Percentiles rank a stretch among this genome's conserved stretches.
Conservation (phyloP, 108 stramenopile species). For the Cyclotella sp. region DNA sequence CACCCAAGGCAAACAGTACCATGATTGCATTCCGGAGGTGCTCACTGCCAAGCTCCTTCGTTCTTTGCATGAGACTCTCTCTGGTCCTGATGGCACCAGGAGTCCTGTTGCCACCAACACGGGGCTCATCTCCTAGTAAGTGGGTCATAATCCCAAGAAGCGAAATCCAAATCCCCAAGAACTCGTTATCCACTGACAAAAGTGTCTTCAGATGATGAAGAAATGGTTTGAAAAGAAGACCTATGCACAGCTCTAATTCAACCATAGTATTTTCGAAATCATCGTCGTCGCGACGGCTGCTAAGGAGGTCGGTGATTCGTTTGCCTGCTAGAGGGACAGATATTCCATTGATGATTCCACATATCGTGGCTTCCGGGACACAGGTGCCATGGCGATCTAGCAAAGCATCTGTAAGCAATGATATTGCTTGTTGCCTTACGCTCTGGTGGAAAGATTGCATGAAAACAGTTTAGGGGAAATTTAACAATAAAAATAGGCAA, state of each 20-base stretch:
- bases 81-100: slow-evolving; percentile 21
- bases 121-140: slow-evolving; percentile 55
- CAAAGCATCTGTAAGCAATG: slow-evolving; percentile 80
- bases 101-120: slow-evolving; percentile 11
- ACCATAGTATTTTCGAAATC: slow-evolving; percentile 68
- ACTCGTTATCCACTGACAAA: slow-evolving; percentile 47
- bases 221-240: slow-evolving; percentile 87
- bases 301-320: slow-evolving; percentile 62
- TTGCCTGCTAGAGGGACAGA: slow-evolving; percentile 77
- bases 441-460: slow-evolving; percentile 43
- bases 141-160: slow-evolving; percentile 68
- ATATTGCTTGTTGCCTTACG: slow-evolving; percentile 84
- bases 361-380: slow-evolving; percentile 57
- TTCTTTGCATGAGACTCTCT: slow-evolving; percentile 43
- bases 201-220: slow-evolving; percentile 74
- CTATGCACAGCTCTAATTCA: slow-evolving; percentile 82
- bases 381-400: slow-evolving; percentile 69
- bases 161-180: slow-evolving; percentile 68
- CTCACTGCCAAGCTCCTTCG: slow-evolving; percentile 72
- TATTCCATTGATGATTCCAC: slow-evolving; percentile 58
- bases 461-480: background rate
- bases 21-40: slow-evolving; percentile 84
- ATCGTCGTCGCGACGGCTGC: slow-evolving; percentile 20
- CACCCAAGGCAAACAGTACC: slow-evolving; percentile 49
- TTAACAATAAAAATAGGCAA: slow-evolving; percentile 6